phyloP scores from a whole-genome alignment of 2,329 filamentous ascomycete genomes.

The Cryphonectria japonica region DNA sequence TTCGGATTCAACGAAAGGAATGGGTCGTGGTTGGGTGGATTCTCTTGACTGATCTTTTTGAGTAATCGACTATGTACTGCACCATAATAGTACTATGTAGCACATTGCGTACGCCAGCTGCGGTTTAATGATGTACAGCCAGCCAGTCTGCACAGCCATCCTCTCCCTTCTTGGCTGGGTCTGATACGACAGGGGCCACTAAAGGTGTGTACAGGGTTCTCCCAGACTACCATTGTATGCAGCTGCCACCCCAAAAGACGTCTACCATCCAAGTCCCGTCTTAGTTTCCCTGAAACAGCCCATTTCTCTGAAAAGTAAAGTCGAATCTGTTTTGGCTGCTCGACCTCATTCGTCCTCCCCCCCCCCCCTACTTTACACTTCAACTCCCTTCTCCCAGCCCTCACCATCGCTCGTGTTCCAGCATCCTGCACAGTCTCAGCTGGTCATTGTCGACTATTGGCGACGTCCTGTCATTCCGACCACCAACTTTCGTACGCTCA shows the following conservation, averaged over 20 bases:
- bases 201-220: background rate
- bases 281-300: conserved; percentile 7
- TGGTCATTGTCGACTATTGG: background rate
- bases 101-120: conserved; percentile 3
- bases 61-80: background rate
- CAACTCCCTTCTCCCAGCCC: background rate
- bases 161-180: conserved; percentile 1
- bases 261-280: conserved; percentile 5
- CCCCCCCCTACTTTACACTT: background rate
- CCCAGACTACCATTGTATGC: background rate
- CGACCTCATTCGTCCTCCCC: background rate
- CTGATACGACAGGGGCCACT: conserved; percentile 6
- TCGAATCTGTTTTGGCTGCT: background rate
- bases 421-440: background rate
- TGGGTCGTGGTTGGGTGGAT: background rate
- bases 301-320: conserved; percentile 1
- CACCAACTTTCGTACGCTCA: background rate
- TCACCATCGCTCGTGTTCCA: background rate
- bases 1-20: background rate
- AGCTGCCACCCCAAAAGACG: background rate
- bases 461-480: conserved; percentile 9
- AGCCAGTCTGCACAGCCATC: conserved; percentile 9
- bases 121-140: background rate
- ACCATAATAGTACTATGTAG: background rate
- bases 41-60: background rate